These are phyloP conservation scores for Malassezia pachydermatis DNA, from an alignment of 1,284 basidiomycete species.

Conservation along the genomic window DNA sequence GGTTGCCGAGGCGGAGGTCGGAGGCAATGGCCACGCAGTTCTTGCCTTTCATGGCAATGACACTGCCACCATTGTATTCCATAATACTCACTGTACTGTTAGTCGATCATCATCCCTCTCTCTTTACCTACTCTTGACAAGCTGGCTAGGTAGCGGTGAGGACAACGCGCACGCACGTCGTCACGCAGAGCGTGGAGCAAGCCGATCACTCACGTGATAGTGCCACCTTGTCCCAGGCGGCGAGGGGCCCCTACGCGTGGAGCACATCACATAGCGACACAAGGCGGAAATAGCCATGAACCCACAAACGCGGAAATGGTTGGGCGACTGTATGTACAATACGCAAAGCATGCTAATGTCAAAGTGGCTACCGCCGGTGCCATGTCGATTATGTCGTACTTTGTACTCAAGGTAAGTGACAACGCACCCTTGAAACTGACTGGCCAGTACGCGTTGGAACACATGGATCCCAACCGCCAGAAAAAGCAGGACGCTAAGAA, in stretches of 20 bases:
- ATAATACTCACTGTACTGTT: conserved; percentile 38
- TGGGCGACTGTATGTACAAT: conserved; percentile 24
- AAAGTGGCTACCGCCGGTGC: neutral
- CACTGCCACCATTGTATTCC: conserved; percentile 88
- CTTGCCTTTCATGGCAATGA: conserved; percentile 97
- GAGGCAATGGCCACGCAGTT: conserved; percentile 97
- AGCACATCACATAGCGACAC: no score
- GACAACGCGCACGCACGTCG: conserved; percentile 9
- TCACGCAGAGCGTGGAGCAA: neutral
- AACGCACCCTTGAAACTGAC: neutral
- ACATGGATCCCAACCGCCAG: conserved; percentile 48
- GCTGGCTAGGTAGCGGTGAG: no score
- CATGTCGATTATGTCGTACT: conserved; percentile 46
- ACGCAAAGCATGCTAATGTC: neutral
- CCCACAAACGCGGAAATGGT: conserved; percentile 39
- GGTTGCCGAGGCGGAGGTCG: conserved; percentile 83
- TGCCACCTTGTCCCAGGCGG: neutral
- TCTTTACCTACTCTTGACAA: conserved; percentile 17
- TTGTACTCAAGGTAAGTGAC: conserved; percentile 45
- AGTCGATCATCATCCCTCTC: no score
- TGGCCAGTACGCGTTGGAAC: conserved; percentile 35
- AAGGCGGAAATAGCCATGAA: no score
- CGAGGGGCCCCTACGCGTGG: neutral
- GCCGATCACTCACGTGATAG: conserved; percentile 18
- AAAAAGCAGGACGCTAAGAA: conserved; percentile 45